Conservation (phyloP, 2,329 filamentous ascomycete species). For the Huntiella decipiens region DNA sequence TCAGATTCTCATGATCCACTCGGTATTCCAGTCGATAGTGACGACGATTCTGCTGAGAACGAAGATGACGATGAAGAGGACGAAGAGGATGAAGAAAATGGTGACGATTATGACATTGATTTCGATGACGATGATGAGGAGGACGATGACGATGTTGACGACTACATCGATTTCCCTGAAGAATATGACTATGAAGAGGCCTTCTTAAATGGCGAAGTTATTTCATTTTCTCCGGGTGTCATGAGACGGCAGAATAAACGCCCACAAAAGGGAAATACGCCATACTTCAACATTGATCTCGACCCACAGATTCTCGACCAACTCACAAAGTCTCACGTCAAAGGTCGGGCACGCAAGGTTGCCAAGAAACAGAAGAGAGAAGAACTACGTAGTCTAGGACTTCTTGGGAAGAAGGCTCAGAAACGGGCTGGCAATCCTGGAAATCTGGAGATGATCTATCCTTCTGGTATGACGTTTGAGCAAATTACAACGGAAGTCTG, state of each 20-base stretch:
- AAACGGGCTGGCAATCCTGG: conserved; percentile 31
- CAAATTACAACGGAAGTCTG: conserved; percentile 56
- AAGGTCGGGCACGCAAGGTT: conserved; percentile 53
- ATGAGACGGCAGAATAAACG: background rate
- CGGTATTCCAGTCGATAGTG: background rate
- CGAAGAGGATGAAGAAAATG: background rate
- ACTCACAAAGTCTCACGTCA: conserved; percentile 41
- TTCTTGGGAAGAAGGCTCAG: conserved; percentile 47
- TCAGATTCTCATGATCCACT: background rate
- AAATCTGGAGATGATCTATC: conserved; percentile 42
- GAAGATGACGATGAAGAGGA: background rate
- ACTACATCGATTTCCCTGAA: background rate
- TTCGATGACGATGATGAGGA: background rate
- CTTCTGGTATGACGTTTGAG: conserved; percentile 17
- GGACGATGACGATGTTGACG: background rate
- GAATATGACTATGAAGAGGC: background rate
- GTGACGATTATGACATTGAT: background rate
- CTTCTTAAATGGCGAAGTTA: conserved; percentile 6
- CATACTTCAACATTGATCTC: conserved; percentile 20
- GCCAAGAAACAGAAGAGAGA: conserved; percentile 52
- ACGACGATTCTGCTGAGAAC: background rate
- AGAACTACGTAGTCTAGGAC: conserved; percentile 43
- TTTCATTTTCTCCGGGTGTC: conserved; percentile 3
- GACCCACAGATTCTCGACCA: conserved; percentile 48
- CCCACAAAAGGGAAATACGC: conserved; percentile 1